Conservation (phyloP, 345 rosid genomes). For the Gossypium australe region DNA sequence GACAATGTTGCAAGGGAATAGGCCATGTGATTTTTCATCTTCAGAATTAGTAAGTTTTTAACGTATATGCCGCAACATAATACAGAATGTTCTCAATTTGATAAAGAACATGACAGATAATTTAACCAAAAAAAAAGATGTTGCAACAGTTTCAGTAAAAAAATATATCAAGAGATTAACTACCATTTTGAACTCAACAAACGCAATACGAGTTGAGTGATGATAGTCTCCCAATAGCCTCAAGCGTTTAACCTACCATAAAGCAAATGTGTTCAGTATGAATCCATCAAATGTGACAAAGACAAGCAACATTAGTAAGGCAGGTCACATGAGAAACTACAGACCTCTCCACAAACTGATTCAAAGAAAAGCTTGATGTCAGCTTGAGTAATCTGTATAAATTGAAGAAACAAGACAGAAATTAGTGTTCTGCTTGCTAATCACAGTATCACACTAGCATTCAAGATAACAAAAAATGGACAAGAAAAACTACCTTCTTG, state of each 20-base stretch:
- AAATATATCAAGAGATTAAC: conserved; percentile 14
- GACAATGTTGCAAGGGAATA: background rate
- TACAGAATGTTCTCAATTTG: background rate
- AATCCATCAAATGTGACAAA: background rate
- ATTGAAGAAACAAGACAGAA: conserved; percentile 15
- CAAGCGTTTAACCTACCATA: conserved; percentile 71
- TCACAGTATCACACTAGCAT: background rate
- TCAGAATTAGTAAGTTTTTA: background rate
- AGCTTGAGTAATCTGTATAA: conserved; percentile 67
- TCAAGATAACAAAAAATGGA: background rate
- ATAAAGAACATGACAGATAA: background rate
- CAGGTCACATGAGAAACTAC: conserved; percentile 13
- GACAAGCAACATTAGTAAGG: background rate
- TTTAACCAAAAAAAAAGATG: background rate
- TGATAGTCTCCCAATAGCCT: conserved; percentile 92
- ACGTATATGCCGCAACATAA: background rate
- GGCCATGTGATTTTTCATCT: background rate
- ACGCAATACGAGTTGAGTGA: conserved; percentile 91
- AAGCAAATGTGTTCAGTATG: conserved; percentile 1
- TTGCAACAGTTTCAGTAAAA: background rate
- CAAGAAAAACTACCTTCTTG: conserved; percentile 54
- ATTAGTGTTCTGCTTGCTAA: background rate
- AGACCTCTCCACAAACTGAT: conserved; percentile 86
- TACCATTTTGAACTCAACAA: conserved; percentile 89
- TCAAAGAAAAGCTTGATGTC: conserved; percentile 82